Evolutionary conservation across 495 filamentous ascomycete genomes (phyloP).

Genomic region (Penicillium canariense): DNA sequence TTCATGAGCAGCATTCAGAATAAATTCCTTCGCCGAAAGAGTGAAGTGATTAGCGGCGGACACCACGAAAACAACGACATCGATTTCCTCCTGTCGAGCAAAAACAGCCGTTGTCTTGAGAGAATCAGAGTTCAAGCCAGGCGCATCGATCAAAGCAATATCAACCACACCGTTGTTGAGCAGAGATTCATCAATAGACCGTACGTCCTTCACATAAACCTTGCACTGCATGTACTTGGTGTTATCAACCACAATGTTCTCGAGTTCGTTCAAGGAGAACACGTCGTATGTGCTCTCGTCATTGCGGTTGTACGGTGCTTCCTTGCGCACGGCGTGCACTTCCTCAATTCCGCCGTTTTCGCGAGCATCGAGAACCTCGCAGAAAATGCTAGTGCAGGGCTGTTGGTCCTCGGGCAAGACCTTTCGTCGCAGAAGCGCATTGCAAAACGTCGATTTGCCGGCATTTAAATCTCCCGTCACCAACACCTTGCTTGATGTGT

Average conservation of each 20-base stretch:
- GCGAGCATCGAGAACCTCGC: constrained; percentile 88
- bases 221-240: constrained; percentile 90
- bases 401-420: constrained; percentile 95
- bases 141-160: constrained; percentile 95
- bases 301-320: constrained; percentile 75
- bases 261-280: constrained; percentile 69
- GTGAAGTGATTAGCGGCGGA: constrained; percentile 98
- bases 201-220: constrained; percentile 90
- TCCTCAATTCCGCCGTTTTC: constrained; percentile 91
- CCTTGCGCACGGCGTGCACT: constrained; percentile 88
- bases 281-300: constrained; percentile 94
- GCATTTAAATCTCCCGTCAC: constrained; percentile 98
- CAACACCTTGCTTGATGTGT: constrained; percentile 95
- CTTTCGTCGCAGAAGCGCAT: constrained; percentile 88
- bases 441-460: constrained; percentile 98
- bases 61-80: constrained; percentile 98
- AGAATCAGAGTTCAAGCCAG: constrained; percentile 91
- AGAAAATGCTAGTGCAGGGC: constrained; percentile 98
- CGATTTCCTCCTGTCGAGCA: constrained; percentile 95
- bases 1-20: constrained; percentile 89
- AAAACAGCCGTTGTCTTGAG: constrained; percentile 96
- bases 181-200: constrained; percentile 86
- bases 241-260: constrained; percentile 87
- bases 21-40: constrained; percentile 92
- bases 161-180: constrained; percentile 98